Evolutionary conservation across 2,329 filamentous ascomycete genomes (phyloP).

Genomic region (Colletotrichum musicola): DNA sequence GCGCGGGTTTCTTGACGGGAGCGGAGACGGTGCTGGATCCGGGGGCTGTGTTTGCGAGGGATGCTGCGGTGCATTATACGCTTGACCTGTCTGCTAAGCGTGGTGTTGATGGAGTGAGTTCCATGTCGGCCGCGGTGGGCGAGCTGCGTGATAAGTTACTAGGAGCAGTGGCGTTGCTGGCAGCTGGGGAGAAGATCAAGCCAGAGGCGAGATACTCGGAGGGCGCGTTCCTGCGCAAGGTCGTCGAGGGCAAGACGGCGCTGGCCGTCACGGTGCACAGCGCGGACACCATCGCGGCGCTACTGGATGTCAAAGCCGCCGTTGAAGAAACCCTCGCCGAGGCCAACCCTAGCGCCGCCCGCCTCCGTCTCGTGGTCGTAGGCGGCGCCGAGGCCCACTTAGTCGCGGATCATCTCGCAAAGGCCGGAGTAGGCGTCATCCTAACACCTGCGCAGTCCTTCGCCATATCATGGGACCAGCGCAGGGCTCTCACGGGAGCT

Average conservation of each 20-base stretch:
- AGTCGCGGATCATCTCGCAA: conserved; percentile 68
- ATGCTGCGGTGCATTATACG: conserved; percentile 71
- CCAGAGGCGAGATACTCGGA: conserved; percentile 61
- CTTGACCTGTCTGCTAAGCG: conserved; percentile 62
- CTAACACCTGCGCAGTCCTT: conserved; percentile 70
- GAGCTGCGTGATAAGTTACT: conserved; percentile 66
- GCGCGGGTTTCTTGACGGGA: conserved; percentile 68
- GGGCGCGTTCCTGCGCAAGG: conserved; percentile 62
- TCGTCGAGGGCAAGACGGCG: conserved; percentile 65
- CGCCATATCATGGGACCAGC: conserved; percentile 69
- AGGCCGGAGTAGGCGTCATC: conserved; percentile 69
- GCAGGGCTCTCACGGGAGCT: conserved; percentile 72
- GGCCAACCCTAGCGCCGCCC: conserved; percentile 17
- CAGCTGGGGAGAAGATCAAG: conserved; percentile 48
- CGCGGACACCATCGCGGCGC: conserved; percentile 71
- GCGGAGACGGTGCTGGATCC: conserved; percentile 59
- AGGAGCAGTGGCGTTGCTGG: conserved; percentile 56
- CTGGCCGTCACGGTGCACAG: conserved; percentile 72
- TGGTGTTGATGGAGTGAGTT: conserved; percentile 51
- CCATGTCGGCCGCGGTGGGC: conserved; percentile 67
- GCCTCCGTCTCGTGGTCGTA: conserved; percentile 65
- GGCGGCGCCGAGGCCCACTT: conserved; percentile 74
- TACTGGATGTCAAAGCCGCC: conserved; percentile 68
- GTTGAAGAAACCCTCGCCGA: conserved; percentile 59
- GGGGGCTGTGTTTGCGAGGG: conserved; percentile 65